A percentile compares a stretch with the other conserved stretches of the same genome.
Evolutionary conservation across 768 basidiomycete genomes (phyloP).

Genomic region (Termitomyces sp.): DNA sequence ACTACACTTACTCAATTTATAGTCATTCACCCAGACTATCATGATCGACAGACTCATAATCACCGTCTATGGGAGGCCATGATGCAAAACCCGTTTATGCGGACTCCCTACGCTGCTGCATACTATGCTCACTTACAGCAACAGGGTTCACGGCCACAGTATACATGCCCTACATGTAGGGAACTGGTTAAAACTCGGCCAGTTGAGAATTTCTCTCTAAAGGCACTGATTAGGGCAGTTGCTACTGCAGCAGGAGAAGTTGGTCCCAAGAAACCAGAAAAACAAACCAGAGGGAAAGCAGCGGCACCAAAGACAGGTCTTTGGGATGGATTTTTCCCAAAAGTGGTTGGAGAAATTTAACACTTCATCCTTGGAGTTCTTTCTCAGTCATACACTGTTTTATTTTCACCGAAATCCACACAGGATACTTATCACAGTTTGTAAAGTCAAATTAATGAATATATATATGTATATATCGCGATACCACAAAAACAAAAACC

Average conservation of each 20-base stretch:
- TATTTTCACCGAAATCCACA: background rate
- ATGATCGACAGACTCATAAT: conserved; percentile 21
- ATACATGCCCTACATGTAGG: conserved; percentile 68
- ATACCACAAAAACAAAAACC: background rate
- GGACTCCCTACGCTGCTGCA: conserved; percentile 21
- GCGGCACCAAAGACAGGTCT: conserved; percentile 18
- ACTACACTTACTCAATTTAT: conserved; percentile 46
- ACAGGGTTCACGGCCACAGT: conserved; percentile 37
- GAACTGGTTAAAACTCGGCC: conserved; percentile 42
- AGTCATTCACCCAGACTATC: conserved; percentile 38
- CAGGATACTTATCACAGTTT: background rate
- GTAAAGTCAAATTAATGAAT: background rate
- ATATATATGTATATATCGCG: background rate
- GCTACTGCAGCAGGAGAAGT: conserved; percentile 42
- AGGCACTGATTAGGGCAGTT: conserved; percentile 47
- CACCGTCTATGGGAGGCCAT: conserved; percentile 12
- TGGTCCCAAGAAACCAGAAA: conserved; percentile 28
- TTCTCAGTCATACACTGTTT: background rate
- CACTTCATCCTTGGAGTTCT: no score
- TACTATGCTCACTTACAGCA: conserved; percentile 21
- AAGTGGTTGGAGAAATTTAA: background rate
- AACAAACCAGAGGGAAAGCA: conserved; percentile 16
- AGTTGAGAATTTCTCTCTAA: conserved; percentile 56
- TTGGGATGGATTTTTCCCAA: conserved; percentile 46
- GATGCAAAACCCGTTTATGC: conserved; percentile 18